These are phyloP conservation scores for Cerrena zonata DNA, from an alignment of 1,284 basidiomycete genomes.

Conservation along the genomic window DNA sequence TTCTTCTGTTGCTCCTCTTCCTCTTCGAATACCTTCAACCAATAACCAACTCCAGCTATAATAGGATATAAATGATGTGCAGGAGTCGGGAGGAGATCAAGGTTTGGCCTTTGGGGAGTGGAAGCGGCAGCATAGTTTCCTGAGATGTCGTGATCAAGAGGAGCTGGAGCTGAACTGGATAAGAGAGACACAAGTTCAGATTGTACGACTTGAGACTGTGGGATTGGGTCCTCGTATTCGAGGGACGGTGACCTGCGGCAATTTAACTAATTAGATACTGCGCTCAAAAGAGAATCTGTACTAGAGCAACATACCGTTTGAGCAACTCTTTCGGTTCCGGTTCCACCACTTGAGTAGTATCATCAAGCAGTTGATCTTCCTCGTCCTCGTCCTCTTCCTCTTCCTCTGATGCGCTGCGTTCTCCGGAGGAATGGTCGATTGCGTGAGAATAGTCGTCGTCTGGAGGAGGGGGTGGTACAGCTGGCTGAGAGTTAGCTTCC, in stretches of 20 bases:
- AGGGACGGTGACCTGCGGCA: too few species aligned
- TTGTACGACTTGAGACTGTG: too few species aligned
- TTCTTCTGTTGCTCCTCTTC: not conserved
- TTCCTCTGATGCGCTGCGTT: not conserved
- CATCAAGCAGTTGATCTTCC: not conserved
- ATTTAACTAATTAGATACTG: constrained; percentile 3
- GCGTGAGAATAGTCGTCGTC: not conserved
- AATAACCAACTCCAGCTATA: not conserved
- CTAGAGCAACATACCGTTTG: not conserved
- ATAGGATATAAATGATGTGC: too few species aligned
- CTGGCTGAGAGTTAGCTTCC: too few species aligned
- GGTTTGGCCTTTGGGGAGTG: not conserved
- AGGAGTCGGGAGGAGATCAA: not conserved
- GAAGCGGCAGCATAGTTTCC: not conserved
- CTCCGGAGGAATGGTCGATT: not conserved
- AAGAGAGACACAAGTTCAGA: too few species aligned
- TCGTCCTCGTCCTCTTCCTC: constrained; percentile 7
- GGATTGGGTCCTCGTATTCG: too few species aligned
- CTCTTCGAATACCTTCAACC: not conserved
- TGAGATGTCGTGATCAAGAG: not conserved
- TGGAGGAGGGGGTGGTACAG: too few species aligned
- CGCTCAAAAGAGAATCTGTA: not conserved
- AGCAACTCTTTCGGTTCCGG: not conserved
- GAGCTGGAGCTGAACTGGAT: too few species aligned
- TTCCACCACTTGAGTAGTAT: too few species aligned